phyloP scores from a whole-genome alignment of 148 eudicot genomes.

The Rhododendron williamsianum region DNA sequence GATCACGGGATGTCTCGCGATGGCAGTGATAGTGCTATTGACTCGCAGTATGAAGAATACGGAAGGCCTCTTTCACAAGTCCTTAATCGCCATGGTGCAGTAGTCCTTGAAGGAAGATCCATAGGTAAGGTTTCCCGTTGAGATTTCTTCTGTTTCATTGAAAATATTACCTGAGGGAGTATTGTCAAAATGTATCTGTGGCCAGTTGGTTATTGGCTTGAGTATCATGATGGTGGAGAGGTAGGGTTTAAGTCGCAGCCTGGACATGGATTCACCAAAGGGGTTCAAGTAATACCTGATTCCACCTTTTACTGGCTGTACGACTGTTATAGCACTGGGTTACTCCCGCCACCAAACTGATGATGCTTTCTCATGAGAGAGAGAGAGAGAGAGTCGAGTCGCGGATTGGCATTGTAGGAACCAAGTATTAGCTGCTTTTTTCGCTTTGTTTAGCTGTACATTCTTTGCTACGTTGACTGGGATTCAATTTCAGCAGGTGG shows the following conservation, averaged over 20 bases:
- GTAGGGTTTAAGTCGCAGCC: background rate
- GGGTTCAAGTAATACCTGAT: background rate
- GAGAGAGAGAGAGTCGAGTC: no score
- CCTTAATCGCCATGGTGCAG: constrained; percentile 90
- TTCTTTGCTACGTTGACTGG: background rate
- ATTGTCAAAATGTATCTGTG: background rate
- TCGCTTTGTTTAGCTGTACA: background rate
- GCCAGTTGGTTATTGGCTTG: background rate
- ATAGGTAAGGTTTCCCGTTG: constrained; percentile 42
- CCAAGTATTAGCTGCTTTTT: background rate
- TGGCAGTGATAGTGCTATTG: constrained; percentile 48
- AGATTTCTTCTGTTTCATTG: background rate
- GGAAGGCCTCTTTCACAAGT: constrained; percentile 67
- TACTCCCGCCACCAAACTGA: background rate
- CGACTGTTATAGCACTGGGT: background rate
- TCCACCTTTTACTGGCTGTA: background rate
- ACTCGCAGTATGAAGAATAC: constrained; percentile 65
- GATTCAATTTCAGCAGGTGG: background rate
- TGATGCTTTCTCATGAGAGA: background rate
- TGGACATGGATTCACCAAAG: background rate
- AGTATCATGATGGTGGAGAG: background rate
- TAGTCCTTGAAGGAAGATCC: constrained; percentile 90
- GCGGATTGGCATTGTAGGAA: background rate
- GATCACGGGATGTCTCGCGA: constrained; percentile 69
- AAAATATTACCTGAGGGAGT: background rate